These are phyloP conservation scores for Phytophthora megakarya DNA, from an alignment of 352 stramenopile species.

Conservation along the genomic window DNA sequence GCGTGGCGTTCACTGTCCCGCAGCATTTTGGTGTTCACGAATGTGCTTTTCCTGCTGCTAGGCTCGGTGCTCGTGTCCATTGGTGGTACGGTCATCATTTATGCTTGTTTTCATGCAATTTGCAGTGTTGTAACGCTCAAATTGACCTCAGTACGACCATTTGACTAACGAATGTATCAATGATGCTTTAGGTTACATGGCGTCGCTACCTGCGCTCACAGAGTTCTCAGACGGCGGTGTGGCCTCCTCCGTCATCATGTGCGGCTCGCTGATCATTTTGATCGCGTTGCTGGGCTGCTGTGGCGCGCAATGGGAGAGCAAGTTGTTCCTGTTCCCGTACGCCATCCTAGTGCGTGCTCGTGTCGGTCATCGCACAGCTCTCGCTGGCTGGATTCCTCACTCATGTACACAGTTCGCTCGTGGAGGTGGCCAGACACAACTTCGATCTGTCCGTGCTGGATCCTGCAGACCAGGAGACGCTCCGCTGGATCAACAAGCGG, in stretches of 20 bases:
- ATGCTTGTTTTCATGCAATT: slow-evolving; percentile 2
- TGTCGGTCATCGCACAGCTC: slow-evolving; percentile 81
- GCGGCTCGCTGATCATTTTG: slow-evolving; percentile 74
- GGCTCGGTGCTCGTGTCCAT: slow-evolving; percentile 81
- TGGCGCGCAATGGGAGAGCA: slow-evolving; percentile 85
- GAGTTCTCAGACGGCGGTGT: slow-evolving; percentile 84
- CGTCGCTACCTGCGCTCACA: slow-evolving; percentile 76
- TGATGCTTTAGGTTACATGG: slow-evolving; percentile 67
- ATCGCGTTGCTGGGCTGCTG: slow-evolving; percentile 82
- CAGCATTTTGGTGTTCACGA: slow-evolving; percentile 87
- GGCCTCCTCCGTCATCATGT: slow-evolving; percentile 80
- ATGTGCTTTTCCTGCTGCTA: slow-evolving; percentile 87
- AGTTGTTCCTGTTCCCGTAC: slow-evolving; percentile 86
- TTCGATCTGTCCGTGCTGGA: slow-evolving; percentile 72
- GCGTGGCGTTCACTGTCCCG: slow-evolving; percentile 77
- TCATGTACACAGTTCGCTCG: slow-evolving; percentile 76
- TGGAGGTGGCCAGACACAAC: slow-evolving; percentile 65
- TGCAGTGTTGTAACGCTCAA: neutral
- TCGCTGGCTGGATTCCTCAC: slow-evolving; percentile 81
- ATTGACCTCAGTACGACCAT: slow-evolving; percentile 6
- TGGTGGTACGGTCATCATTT: slow-evolving; percentile 50
- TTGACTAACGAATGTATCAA: slow-evolving; percentile 17
- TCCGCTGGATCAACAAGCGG: slow-evolving; percentile 77
- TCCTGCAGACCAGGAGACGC: slow-evolving; percentile 59
- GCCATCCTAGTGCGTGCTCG: slow-evolving; percentile 74